Evolutionary conservation across 2,329 filamentous ascomycete species (phyloP).

Genomic region (Botrytis galanthina): DNA sequence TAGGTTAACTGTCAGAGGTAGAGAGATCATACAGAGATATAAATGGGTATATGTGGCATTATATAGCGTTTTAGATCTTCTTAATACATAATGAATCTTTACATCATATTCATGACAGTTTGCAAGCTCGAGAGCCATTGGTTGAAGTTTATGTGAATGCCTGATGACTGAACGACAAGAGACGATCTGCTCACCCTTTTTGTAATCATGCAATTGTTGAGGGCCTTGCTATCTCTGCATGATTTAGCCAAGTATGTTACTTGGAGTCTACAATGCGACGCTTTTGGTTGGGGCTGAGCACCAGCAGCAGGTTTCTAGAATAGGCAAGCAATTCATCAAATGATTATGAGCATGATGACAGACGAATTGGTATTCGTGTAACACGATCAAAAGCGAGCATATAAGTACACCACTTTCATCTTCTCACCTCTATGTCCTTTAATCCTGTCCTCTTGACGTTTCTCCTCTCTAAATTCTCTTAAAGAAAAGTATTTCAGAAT

Average conservation of each 20-base stretch:
- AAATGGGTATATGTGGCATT: neutral
- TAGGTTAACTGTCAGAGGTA: neutral
- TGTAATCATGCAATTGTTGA: neutral
- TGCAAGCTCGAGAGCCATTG: neutral
- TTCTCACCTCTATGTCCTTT: neutral
- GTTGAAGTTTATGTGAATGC: neutral
- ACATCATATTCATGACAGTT: neutral
- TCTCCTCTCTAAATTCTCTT: neutral
- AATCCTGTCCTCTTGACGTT: neutral
- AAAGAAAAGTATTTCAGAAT: neutral
- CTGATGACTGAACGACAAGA: neutral
- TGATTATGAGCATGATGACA: neutral
- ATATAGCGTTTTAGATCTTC: neutral
- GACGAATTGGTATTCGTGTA: neutral
- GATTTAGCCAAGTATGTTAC: neutral
- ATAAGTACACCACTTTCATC: conserved; percentile 27
- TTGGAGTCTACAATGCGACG: neutral
- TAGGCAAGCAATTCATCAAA: conserved; percentile 12
- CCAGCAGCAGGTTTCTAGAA: neutral
- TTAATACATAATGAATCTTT: conserved; percentile 2
- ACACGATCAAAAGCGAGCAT: conserved; percentile 26
- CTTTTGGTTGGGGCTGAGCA: conserved; percentile 28
- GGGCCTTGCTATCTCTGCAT: neutral
- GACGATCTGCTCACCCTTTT: neutral
- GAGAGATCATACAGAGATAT: neutral